Base-by-base conservation (phyloP, 805 yeast genomes). In the Pichia exigua region DNA sequence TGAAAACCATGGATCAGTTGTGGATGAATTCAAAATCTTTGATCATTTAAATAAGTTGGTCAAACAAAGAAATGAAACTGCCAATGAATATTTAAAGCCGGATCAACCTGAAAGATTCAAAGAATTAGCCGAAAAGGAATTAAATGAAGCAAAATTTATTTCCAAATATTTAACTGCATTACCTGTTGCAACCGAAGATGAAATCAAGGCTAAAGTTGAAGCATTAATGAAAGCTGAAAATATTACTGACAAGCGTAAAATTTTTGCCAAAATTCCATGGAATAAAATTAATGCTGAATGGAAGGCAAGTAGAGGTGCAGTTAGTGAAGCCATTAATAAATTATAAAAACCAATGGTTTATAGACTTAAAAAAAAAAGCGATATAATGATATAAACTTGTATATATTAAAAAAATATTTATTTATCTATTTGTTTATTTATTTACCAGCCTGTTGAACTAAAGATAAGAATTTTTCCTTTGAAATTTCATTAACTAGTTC, bases 381-480 rank as follows among this genome's bases (percentile, higher is more conserved):
- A 18, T n/a, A n/a, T n/a, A 18, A 22, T 15, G 20, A 28, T 15
- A 44, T n/a, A 22, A 22, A 42, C 50, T 26, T 46, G 41, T 38
- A 42, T 15, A 48, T 45, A 38, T 41, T n/a, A 35, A 20, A 22
- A 32, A 42, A 20, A 27, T 44, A n/a, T 2, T 30, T 30, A 30
- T 9, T 30, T 30, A 30, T 30, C 7, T 30, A 30, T 10, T 30
- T 30, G 7, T 30, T 30, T 30, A 28, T 48, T 44, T 38, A 24
- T 47, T 78, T 76, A 49, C 86, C 91, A 2, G 90, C 90, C 43
- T 85, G 85, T 66, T 83, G 85, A 39, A 91, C 94, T 66, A 91
- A 73, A 67, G 90, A 96, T 67, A 91, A 76, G 63, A 91, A 91
- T 65, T 82, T 87, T 64, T 90, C 96, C 66, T 91, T 92, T 6